Evolutionary conservation across 2,329 filamentous ascomycete genomes (phyloP).

Genomic region (Macrophomina pseudophaseolina): DNA sequence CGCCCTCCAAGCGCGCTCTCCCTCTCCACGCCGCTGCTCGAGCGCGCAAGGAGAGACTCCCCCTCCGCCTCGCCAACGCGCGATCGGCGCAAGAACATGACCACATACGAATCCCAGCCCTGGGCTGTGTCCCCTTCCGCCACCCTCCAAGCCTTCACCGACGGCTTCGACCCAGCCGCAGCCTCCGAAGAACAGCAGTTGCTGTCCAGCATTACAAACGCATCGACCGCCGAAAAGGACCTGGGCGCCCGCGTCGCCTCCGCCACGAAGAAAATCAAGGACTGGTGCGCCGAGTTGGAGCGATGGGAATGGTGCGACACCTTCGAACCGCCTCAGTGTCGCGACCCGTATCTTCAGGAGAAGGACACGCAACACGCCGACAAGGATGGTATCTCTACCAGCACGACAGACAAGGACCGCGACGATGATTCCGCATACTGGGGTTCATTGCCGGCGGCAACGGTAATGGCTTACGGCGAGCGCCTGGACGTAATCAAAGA

Average conservation of each 20-base stretch:
- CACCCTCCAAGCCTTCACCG: conserved; percentile 50
- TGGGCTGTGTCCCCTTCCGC: conserved; percentile 41
- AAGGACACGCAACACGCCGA: conserved; percentile 21
- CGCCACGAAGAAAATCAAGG: conserved; percentile 72
- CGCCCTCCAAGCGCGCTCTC: conserved; percentile 37
- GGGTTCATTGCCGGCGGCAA: conserved; percentile 70
- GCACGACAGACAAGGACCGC: conserved; percentile 26
- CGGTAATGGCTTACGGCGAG: conserved; percentile 71
- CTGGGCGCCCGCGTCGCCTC: conserved; percentile 73
- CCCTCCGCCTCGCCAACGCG: conserved; percentile 26
- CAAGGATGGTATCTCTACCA: conserved; percentile 1
- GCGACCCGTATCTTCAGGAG: conserved; percentile 30
- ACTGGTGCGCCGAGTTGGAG: conserved; percentile 76
- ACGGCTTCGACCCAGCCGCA: conserved; percentile 50
- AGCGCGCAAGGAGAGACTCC: conserved; percentile 22
- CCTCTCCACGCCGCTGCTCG: conserved; percentile 24
- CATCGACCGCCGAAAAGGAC: conserved; percentile 69
- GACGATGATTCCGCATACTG: conserved; percentile 54
- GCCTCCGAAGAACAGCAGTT: conserved; percentile 49
- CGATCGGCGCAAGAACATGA: conserved; percentile 25
- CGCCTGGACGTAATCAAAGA: conserved; percentile 75
- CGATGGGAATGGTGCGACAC: conserved; percentile 64
- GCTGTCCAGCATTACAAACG: conserved; percentile 63
- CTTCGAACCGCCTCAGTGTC: conserved; percentile 46
- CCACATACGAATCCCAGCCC: conserved; percentile 29